Evolutionary conservation across 23 red algal genomes (phyloP).

Genomic region (Chondrus crispus): DNA sequence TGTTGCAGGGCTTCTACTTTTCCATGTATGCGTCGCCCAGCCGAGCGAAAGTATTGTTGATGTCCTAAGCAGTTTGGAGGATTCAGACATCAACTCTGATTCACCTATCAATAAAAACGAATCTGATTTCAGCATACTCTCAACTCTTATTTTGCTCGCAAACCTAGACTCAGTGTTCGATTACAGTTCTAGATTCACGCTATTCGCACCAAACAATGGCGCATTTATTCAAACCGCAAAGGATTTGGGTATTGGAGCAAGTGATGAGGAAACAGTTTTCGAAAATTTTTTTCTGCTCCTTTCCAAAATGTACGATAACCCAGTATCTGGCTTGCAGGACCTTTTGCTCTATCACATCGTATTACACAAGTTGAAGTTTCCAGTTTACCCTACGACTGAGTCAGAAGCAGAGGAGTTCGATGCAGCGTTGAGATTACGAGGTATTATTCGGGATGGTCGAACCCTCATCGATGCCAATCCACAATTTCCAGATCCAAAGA

Average conservation of each 20-base stretch:
- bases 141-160: neutral
- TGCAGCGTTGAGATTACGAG: neutral
- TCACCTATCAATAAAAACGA: neutral
- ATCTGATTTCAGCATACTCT: neutral
- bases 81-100: too few species aligned
- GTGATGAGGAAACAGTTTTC: neutral
- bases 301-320: slow-evolving; percentile 22
- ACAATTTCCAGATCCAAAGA: slow-evolving; percentile 14
- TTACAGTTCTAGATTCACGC: neutral
- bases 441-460: neutral
- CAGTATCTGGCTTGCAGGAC: neutral
- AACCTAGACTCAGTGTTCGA: neutral
- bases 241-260: slow-evolving; percentile 2
- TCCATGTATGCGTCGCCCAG: too few species aligned
- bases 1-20: too few species aligned
- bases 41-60: too few species aligned
- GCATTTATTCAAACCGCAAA: slow-evolving; percentile 18
- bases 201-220: slow-evolving; percentile 47
- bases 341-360: neutral
- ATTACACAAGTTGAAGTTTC: neutral
- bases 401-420: neutral
- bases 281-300: neutral
- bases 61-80: too few species aligned
- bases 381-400: neutral
- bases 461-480: slow-evolving; percentile 1